phyloP scores from a whole-genome alignment of 768 basidiomycete genomes.

The Leccinum incarnatum region DNA sequence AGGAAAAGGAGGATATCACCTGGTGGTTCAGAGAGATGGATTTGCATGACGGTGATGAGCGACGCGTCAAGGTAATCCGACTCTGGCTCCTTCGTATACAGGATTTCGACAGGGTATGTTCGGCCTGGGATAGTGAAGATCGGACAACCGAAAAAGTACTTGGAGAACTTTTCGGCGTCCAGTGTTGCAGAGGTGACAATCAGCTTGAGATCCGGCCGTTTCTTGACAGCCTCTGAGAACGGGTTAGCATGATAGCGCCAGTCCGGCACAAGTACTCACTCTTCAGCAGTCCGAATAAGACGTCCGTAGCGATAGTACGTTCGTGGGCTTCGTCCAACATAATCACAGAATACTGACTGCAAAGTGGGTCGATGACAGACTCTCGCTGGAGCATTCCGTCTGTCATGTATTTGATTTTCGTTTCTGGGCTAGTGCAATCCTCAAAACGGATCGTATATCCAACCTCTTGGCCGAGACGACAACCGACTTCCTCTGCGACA shows the following conservation, averaged over 20 bases:
- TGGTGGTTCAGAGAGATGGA: constrained; percentile 96
- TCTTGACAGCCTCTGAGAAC: constrained; percentile 83
- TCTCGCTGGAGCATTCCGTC: constrained; percentile 99
- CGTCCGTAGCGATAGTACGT: constrained; percentile 97
- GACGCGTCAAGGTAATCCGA: constrained; percentile 96
- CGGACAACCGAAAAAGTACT: constrained; percentile 98
- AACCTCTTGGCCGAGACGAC: constrained; percentile 94
- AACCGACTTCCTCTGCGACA: constrained; percentile 97
- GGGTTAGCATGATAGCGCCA: constrained; percentile 13
- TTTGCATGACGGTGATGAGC: constrained; percentile 99
- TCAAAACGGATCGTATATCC: constrained; percentile 99
- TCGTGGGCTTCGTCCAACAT: constrained; percentile 99
- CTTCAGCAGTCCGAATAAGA: constrained; percentile 92
- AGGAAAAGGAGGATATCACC: constrained; percentile 97
- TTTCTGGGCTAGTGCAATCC: constrained; percentile 98
- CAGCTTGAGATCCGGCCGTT: constrained; percentile 92
- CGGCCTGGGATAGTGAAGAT: constrained; percentile 99
- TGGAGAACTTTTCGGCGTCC: constrained; percentile 99
- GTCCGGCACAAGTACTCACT: constrained; percentile 25
- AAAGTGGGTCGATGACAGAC: constrained; percentile 92
- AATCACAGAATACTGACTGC: constrained; percentile 88
- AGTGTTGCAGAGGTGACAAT: constrained; percentile 98
- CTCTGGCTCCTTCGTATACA: constrained; percentile 99
- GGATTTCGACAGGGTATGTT: constrained; percentile 95
- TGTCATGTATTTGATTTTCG: constrained; percentile 99